These are phyloP conservation scores for Aspergillus jensenii DNA, from an alignment of 2,329 filamentous ascomycete genomes.

Conservation along the genomic window DNA sequence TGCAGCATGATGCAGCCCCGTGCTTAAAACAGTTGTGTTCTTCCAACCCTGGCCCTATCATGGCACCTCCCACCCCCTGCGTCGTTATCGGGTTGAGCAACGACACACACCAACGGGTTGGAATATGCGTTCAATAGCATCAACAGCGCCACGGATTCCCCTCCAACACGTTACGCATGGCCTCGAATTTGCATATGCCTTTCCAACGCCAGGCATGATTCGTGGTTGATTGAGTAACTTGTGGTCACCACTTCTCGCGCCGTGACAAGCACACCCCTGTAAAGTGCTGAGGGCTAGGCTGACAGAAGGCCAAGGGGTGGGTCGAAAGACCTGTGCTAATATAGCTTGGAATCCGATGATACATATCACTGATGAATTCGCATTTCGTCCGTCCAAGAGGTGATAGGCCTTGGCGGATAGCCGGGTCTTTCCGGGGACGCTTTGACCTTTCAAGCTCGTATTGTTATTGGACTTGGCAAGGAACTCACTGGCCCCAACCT, in stretches of 20 bases:
- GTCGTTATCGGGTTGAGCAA: neutral
- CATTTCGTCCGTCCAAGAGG: neutral
- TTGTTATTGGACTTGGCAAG: conserved; percentile 4
- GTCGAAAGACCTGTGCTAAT: neutral
- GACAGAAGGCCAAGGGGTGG: neutral
- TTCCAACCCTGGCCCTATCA: neutral
- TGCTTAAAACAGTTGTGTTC: neutral
- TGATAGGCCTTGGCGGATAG: conserved; percentile 4
- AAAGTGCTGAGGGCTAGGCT: neutral
- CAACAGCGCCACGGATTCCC: neutral
- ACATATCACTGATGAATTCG: neutral
- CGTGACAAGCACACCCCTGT: neutral
- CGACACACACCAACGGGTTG: neutral
- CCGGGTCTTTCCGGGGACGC: conserved; percentile 7
- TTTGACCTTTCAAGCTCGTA: neutral
- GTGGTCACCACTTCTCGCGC: neutral
- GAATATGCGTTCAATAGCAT: neutral
- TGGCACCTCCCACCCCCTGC: neutral
- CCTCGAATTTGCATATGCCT: neutral
- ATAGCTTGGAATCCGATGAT: neutral
- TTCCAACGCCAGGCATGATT: neutral
- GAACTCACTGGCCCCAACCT: conserved; percentile 5
- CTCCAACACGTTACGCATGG: neutral
- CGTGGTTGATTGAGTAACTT: neutral
- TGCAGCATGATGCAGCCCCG: neutral